These are phyloP conservation scores for Starmerella asiatica DNA, from an alignment of 805 yeast genomes.

Conservation along the genomic window DNA sequence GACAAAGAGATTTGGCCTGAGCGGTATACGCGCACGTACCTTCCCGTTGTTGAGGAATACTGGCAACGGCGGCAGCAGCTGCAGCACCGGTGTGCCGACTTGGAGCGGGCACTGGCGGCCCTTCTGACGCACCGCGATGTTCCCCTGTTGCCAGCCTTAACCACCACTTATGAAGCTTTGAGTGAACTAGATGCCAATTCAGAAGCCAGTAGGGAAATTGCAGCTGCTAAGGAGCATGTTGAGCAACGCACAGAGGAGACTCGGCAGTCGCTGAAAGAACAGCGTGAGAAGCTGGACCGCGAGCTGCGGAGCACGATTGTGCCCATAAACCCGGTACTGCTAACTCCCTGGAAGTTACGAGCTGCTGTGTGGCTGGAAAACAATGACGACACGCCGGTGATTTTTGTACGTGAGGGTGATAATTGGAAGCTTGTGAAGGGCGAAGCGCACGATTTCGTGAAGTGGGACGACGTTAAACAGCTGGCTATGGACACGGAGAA, in stretches of 20 bases:
- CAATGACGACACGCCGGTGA: not conserved
- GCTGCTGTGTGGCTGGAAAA: not conserved
- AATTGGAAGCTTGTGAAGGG: not conserved
- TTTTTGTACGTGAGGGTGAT: not conserved
- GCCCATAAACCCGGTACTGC: not conserved
- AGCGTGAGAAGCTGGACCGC: not conserved
- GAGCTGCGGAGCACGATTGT: not conserved
- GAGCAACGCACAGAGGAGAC: not conserved
- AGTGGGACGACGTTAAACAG: slow-evolving; percentile 2
- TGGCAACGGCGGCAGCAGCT: not conserved
- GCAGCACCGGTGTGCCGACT: not conserved
- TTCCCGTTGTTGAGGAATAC: slow-evolving; percentile 1
- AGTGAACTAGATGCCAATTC: not conserved
- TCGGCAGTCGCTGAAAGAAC: not conserved
- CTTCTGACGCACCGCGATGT: not conserved
- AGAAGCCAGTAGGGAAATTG: not conserved
- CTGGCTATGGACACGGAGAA: slow-evolving; percentile 1
- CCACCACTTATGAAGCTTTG: not conserved
- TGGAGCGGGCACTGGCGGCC: not conserved
- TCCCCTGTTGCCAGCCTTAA: not conserved
- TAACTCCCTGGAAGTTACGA: not conserved
- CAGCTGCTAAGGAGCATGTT: not conserved
- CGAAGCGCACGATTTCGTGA: not conserved
- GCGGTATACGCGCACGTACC: slow-evolving; percentile 1
- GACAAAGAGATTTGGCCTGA: slow-evolving; percentile 7